A percentile compares a stretch with the other conserved stretches of the same genome.
phyloP scores from a whole-genome alignment of 83 land plant species.

The Picea engelmannii region DNA sequence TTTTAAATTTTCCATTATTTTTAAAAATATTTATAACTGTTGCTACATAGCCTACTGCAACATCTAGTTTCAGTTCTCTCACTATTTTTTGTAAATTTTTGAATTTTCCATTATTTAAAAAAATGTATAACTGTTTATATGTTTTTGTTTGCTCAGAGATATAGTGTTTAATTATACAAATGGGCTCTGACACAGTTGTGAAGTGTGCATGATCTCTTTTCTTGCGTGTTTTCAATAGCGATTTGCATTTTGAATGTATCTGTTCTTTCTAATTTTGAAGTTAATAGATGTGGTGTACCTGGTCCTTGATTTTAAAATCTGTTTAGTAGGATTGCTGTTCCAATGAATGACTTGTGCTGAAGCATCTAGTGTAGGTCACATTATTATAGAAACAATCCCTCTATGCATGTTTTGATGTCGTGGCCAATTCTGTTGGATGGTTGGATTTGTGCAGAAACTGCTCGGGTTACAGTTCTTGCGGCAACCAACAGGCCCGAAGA shows the following conservation, averaged over 20 bases:
- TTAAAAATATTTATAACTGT: too few species aligned
- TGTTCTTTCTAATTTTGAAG: background rate
- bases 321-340: background rate
- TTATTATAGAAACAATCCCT: background rate
- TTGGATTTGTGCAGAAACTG: conserved; percentile 54
- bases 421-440: background rate
- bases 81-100: too few species aligned
- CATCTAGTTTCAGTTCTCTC: too few species aligned
- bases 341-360: background rate
- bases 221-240: background rate
- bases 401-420: conserved; percentile 6
- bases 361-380: background rate
- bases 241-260: background rate
- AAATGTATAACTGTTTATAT: too few species aligned
- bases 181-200: background rate
- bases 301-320: background rate
- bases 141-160: too few species aligned
- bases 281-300: background rate
- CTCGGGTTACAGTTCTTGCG: conserved; percentile 98
- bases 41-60: too few species aligned
- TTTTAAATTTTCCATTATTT: too few species aligned
- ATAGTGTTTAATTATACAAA: background rate
- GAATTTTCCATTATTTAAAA: too few species aligned
- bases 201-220: background rate
- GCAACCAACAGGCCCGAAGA: conserved; percentile 98